Percentiles rank a stretch among this genome's conserved stretches.
Conservation (phyloP, 805 yeast genomes). For the Teunomyces lycoperdinae region DNA sequence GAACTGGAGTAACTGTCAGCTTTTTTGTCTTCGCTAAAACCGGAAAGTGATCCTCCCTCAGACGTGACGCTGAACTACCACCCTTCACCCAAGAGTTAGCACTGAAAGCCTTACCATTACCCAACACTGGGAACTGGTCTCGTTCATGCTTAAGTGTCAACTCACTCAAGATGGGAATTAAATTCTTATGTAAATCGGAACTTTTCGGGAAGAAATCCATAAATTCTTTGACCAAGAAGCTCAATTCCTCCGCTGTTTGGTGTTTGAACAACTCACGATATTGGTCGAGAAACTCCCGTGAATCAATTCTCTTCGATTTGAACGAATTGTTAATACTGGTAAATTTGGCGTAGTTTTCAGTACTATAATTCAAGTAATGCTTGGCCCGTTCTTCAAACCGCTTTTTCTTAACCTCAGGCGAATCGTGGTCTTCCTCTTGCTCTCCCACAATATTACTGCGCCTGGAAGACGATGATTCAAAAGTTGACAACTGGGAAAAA, state of each 20-base stretch:
- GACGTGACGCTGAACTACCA: slow-evolving; percentile 8
- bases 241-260: slow-evolving; percentile 46
- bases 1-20: slow-evolving; percentile 11
- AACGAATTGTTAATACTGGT: slow-evolving; percentile 46
- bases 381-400: slow-evolving; percentile 84
- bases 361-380: slow-evolving; percentile 63
- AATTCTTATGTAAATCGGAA: slow-evolving; percentile 43
- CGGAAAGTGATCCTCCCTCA: slow-evolving; percentile 30
- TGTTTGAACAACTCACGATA: slow-evolving; percentile 48
- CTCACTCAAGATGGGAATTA: slow-evolving; percentile 24
- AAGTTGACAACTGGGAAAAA: slow-evolving; percentile 64
- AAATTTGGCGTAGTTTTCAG: slow-evolving; percentile 47
- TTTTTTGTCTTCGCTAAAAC: slow-evolving; percentile 30
- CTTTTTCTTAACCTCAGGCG: slow-evolving; percentile 48
- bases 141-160: slow-evolving; percentile 19
- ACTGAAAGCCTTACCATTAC: slow-evolving; percentile 13
- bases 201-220: slow-evolving; percentile 51
- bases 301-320: slow-evolving; percentile 44
- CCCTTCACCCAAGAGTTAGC: slow-evolving; percentile 12
- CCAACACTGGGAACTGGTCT: slow-evolving; percentile 52
- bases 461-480: slow-evolving; percentile 25
- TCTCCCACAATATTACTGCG: slow-evolving; percentile 14
- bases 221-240: slow-evolving; percentile 57
- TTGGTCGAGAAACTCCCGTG: slow-evolving; percentile 43
- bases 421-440: slow-evolving; percentile 32